These are phyloP conservation scores for Strobilomyces confusus DNA, from an alignment of 768 basidiomycete species.

Conservation along the genomic window DNA sequence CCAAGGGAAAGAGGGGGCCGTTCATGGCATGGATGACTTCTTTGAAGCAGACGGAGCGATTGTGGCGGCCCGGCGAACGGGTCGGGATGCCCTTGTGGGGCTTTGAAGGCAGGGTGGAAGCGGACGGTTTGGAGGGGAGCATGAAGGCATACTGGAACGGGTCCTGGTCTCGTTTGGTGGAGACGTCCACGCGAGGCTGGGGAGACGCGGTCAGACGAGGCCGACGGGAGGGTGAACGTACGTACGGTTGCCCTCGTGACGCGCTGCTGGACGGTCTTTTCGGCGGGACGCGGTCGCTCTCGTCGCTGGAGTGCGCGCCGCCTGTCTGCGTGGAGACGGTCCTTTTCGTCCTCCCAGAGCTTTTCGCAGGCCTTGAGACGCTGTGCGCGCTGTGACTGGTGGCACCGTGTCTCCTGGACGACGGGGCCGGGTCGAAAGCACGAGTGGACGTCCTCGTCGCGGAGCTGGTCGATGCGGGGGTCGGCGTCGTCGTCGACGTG, in stretches of 20 bases:
- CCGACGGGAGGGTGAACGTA: neutral
- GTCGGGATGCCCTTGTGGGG: slow-evolving; percentile 4
- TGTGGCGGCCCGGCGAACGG: slow-evolving; percentile 12
- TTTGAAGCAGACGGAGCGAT: slow-evolving; percentile 47
- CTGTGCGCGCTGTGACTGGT: slow-evolving; percentile 34
- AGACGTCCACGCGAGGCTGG: slow-evolving; percentile 17
- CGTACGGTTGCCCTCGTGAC: slow-evolving; percentile 17
- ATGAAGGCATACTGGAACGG: slow-evolving; percentile 34
- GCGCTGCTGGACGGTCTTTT: slow-evolving; percentile 10
- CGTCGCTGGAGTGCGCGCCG: slow-evolving; percentile 31
- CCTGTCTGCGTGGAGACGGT: slow-evolving; percentile 38
- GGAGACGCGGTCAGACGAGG: slow-evolving; percentile 1
- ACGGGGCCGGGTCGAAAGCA: slow-evolving; percentile 41
- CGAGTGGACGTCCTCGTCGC: slow-evolving; percentile 43
- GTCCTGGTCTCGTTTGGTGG: slow-evolving; percentile 19
- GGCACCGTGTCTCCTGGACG: slow-evolving; percentile 34
- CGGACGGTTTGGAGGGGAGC: slow-evolving; percentile 22
- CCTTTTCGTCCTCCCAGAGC: slow-evolving; percentile 48
- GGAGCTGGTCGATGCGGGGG: slow-evolving; percentile 59
- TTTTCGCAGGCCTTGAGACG: slow-evolving; percentile 43
- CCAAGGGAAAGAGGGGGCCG: slow-evolving; percentile 51
- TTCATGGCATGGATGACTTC: slow-evolving; percentile 57
- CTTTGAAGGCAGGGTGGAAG: slow-evolving; percentile 19
- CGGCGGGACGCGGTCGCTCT: slow-evolving; percentile 26
- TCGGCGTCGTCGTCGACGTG: slow-evolving; percentile 56